Percentiles rank a stretch among this genome's conserved stretches.
Evolutionary conservation across 2,329 filamentous ascomycete genomes (phyloP).

Genomic region (Trichoderma endophyticum): DNA sequence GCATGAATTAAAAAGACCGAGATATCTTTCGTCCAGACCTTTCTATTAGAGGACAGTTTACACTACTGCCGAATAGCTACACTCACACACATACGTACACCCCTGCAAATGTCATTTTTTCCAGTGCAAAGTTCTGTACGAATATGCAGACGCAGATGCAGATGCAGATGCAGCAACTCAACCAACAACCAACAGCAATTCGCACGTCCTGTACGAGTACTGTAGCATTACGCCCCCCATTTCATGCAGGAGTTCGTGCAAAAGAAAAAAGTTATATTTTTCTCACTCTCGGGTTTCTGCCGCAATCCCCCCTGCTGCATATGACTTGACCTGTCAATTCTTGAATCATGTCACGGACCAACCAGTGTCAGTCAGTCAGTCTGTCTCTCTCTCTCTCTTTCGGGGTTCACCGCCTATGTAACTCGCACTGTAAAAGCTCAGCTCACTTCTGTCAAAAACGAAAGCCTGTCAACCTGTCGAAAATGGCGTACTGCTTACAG

Average conservation of each 20-base stretch:
- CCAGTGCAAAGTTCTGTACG: not conserved
- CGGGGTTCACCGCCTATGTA: not conserved
- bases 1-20: not conserved
- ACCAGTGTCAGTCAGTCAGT: not conserved
- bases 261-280: not conserved
- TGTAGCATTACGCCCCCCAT: not conserved
- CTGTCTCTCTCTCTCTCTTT: not conserved
- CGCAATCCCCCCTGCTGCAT: not conserved
- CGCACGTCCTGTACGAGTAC: no score
- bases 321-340: not conserved
- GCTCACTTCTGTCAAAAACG: no score
- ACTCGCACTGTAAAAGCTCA: not conserved
- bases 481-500: not conserved
- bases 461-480: not conserved
- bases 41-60: no score
- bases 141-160: not conserved
- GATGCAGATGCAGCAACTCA: not conserved
- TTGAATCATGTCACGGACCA: constrained; percentile 1
- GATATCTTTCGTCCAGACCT: not conserved
- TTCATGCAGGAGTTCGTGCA: not conserved
- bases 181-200: not conserved
- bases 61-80: no score
- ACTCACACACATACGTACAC: not conserved
- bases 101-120: not conserved
- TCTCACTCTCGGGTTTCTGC: not conserved